Conservation (phyloP, 129 eudicot genomes). For the Mikania micrantha region DNA sequence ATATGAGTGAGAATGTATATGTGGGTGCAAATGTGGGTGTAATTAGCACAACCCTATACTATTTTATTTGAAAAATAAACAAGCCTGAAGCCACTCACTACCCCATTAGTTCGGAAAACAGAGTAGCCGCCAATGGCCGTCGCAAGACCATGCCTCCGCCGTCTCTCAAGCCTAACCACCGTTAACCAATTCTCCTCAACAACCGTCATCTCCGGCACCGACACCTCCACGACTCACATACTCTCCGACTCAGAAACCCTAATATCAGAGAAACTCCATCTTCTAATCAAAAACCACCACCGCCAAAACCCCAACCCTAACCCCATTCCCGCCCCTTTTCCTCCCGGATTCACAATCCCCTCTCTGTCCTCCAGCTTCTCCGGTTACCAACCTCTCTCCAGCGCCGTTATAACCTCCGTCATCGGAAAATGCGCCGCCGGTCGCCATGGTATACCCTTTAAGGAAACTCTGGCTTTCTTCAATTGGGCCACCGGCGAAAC, state of each 20-base stretch:
- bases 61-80: too few species aligned
- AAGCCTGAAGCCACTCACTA: too few species aligned
- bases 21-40: too few species aligned
- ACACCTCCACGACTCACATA: neutral
- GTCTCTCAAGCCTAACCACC: slow-evolving; percentile 21
- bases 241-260: slow-evolving; percentile 42
- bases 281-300: slow-evolving; percentile 63
- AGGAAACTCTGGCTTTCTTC: slow-evolving; percentile 73
- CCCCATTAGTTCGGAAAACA: neutral
- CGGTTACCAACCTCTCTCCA: slow-evolving; percentile 32
- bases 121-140: slow-evolving; percentile 47
- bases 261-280: slow-evolving; percentile 41
- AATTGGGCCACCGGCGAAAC: slow-evolving; percentile 47
- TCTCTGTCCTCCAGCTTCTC: slow-evolving; percentile 60
- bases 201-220: neutral
- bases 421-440: slow-evolving; percentile 46
- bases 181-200: slow-evolving; percentile 16
- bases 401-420: slow-evolving; percentile 39
- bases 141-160: slow-evolving; percentile 25
- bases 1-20: too few species aligned
- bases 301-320: slow-evolving; percentile 62
- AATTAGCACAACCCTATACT: too few species aligned
- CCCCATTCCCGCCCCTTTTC: slow-evolving; percentile 15
- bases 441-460: slow-evolving; percentile 77
- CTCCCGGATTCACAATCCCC: slow-evolving; percentile 44